Base-by-base conservation (phyloP, 2,329 filamentous ascomycete species). In the Talaromyces sp. region DNA sequence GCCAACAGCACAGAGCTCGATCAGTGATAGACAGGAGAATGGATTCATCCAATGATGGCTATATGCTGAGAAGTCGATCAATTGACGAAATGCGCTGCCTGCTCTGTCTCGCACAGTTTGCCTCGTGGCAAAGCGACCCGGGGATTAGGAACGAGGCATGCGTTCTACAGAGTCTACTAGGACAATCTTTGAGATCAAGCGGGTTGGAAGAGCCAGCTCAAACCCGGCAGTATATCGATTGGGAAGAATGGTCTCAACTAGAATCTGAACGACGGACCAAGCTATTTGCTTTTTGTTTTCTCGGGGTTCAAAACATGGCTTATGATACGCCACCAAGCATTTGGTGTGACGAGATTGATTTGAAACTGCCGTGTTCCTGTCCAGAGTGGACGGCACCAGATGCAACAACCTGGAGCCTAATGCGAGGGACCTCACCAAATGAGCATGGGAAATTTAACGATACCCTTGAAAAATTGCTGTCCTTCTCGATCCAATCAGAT, bases 1-100 rank as follows among this genome's bases (percentile, higher is more conserved):
- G 57, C 84, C 82, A 2, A 83, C 46, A 22, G 27, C 9, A 3
- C 24, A 48, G 30, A 39, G n/a, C 8, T 7, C 7, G 6, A 19
- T 19, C 13, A 9, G 35, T 8, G 13, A n/a, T n/a, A 39, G 17
- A 29, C 17, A 14, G n/a, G n/a, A n/a, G n/a, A n/a, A n/a, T n/a
- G n/a, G n/a, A n/a, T n/a, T 32, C 11, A 17, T 2, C 17, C 13
- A 2, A 33, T 20, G 33, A 27, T n/a, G 11, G 29, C 47, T 22
- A 41, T 44, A 35, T 22, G n/a, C 24, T 35, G 33, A 20, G 46
- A 11, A 57, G 49, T 46, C 46, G 37, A n/a, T 39, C n/a, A 7
- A n/a, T 39, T 7, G 35, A 39, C 11, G 47, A 59, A 6, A 43
- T 33, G n/a, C 48, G 56, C 3, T 59, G 56, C 24, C 17, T 47